A percentile compares a stretch with the other conserved stretches of the same genome.
phyloP scores from a whole-genome alignment of 805 yeast genomes.

The Teunomyces barrocoloradensis region DNA sequence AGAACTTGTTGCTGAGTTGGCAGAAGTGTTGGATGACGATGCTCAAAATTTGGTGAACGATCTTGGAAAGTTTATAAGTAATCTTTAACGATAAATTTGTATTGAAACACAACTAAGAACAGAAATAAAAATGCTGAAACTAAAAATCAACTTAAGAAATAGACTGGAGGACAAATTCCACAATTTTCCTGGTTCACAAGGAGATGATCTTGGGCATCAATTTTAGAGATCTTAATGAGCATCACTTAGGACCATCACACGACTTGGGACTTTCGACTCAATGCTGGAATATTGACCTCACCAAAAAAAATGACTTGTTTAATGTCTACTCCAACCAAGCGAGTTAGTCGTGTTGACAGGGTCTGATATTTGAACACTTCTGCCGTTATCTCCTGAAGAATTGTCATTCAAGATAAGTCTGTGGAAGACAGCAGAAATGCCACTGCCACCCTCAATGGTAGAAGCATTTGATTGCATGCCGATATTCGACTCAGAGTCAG shows the following conservation, averaged over 20 bases:
- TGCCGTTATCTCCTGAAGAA: conserved; percentile 22
- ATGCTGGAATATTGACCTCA: conserved; percentile 1
- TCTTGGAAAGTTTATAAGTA: conserved; percentile 29
- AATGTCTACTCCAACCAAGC: conserved; percentile 53
- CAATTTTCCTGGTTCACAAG: background rate
- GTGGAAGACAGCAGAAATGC: conserved; percentile 28
- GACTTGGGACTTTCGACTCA: background rate
- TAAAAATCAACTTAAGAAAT: background rate
- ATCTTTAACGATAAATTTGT: background rate
- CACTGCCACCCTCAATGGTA: conserved; percentile 16
- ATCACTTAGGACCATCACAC: background rate
- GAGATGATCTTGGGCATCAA: conserved; percentile 5
- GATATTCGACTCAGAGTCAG: conserved; percentile 38
- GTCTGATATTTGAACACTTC: conserved; percentile 50
- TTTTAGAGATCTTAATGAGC: conserved; percentile 1
- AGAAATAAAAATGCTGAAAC: background rate
- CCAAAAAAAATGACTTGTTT: background rate
- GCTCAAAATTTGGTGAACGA: conserved; percentile 40
- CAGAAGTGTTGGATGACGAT: conserved; percentile 52
- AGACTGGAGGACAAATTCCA: background rate
- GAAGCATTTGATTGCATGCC: conserved; percentile 19
- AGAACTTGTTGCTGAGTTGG: conserved; percentile 43
- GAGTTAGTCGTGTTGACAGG: conserved; percentile 73
- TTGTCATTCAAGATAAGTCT: conserved; percentile 15
- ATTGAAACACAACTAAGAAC: conserved; percentile 1